These are phyloP conservation scores for Ambrosia hybrid DNA, from an alignment of 140 eudicot species.

Conservation along the genomic window DNA sequence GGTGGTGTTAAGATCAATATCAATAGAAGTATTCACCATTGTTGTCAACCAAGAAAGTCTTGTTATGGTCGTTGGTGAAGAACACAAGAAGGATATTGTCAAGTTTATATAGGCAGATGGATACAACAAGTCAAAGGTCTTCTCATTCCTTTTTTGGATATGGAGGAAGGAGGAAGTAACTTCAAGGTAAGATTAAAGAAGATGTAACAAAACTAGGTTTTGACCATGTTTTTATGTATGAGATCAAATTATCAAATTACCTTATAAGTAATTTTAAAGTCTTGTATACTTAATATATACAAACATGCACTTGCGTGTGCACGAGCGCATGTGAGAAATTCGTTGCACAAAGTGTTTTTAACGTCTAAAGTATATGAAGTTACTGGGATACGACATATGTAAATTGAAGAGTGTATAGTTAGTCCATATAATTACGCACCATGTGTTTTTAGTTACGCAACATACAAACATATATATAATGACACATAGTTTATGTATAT, in stretches of 20 bases:
- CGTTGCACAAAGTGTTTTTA: neutral
- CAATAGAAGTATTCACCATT: constrained; percentile 21
- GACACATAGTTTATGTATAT: neutral
- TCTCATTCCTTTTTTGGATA: no score
- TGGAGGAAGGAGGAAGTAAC: neutral
- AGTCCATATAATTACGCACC: neutral
- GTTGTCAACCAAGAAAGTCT: no score
- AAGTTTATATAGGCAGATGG: no score
- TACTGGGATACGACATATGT: neutral
- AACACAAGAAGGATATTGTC: constrained; percentile 8
- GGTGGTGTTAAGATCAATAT: constrained; percentile 34
- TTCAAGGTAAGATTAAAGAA: neutral
- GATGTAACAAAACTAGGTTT: no score
- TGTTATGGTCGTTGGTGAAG: no score
- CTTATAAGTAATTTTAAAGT: no score
- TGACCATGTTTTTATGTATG: no score
- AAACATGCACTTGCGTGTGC: no score
- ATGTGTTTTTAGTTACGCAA: no score
- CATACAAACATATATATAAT: no score
- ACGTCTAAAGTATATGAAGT: neutral
- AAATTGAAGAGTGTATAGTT: neutral
- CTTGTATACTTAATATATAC: no score
- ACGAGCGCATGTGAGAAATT: no score
- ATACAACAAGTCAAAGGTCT: neutral
- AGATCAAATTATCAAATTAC: neutral